Evolutionary conservation across 495 filamentous ascomycete genomes (phyloP).

Genomic region (Penicillium canariense): DNA sequence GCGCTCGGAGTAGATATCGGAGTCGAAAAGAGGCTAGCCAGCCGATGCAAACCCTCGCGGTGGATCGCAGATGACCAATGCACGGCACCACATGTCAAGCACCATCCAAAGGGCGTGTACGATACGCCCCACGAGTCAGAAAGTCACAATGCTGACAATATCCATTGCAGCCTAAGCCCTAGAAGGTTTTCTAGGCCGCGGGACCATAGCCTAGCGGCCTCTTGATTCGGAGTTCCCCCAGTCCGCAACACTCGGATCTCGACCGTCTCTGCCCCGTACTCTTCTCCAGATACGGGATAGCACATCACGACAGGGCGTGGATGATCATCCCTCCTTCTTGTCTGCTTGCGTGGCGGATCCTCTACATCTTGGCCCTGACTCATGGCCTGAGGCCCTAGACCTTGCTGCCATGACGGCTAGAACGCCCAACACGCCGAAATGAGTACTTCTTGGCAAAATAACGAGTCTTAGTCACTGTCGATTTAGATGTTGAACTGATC

Average conservation of each 20-base stretch:
- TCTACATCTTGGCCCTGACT: not conserved
- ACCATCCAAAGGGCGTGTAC: not conserved
- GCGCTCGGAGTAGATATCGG: conserved; percentile 12
- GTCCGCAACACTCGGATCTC: not conserved
- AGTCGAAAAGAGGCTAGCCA: not conserved
- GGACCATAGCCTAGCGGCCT: not conserved
- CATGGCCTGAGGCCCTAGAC: conserved; percentile 2
- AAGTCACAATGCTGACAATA: not conserved
- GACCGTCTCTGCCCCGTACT: not conserved
- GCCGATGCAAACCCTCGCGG: not conserved
- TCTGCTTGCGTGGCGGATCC: not conserved
- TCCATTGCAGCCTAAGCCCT: not conserved
- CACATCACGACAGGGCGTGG: not conserved
- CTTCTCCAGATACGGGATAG: not conserved
- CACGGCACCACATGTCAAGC: not conserved
- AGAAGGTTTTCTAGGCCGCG: not conserved
- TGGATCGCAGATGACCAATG: conserved; percentile 5
- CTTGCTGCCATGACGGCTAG: not conserved
- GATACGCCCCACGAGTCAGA: not conserved
- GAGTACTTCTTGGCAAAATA: not conserved
- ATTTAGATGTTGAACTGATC: no score
- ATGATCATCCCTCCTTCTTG: not conserved
- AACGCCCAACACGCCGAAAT: not conserved
- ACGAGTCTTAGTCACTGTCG: not conserved
- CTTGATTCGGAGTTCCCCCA: not conserved